phyloP scores from a whole-genome alignment of 768 basidiomycete genomes.

The Cyclocybe aegerita region DNA sequence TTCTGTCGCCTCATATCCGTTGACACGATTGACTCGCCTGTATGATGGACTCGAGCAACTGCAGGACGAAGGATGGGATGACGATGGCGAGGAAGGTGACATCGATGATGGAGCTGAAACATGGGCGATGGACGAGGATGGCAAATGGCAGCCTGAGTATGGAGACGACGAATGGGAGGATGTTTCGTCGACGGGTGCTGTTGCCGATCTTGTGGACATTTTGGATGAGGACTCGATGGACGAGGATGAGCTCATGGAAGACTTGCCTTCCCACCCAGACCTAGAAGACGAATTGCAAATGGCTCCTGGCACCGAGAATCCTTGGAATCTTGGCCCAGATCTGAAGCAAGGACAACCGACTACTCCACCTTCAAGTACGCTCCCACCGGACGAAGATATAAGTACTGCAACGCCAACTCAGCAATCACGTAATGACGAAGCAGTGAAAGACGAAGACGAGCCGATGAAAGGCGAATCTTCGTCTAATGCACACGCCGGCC shows the following conservation, averaged over 20 bases:
- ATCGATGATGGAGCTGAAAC: constrained; percentile 43
- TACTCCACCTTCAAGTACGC: no score
- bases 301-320: no score
- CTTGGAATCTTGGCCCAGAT: no score
- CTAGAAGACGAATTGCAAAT: no score
- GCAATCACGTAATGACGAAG: neutral
- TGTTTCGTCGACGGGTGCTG: constrained; percentile 24
- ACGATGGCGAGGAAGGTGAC: constrained; percentile 41
- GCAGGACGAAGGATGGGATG: constrained; percentile 64
- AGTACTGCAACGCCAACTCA: no score
- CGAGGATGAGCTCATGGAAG: constrained; percentile 13
- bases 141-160: constrained; percentile 47
- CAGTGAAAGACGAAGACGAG: neutral
- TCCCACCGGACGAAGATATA: no score
- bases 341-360: no score
- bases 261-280: no score
- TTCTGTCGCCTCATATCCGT: constrained; percentile 45
- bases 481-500: constrained; percentile 31
- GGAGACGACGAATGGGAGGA: constrained; percentile 41
- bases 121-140: constrained; percentile 44
- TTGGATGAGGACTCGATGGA: constrained; percentile 20
- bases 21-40: constrained; percentile 71
- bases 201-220: constrained; percentile 5
- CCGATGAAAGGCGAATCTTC: neutral
- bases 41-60: constrained; percentile 83